phyloP scores from a whole-genome alignment of 2,329 filamentous ascomycete genomes.

The Chrysoporthe austroafricana region DNA sequence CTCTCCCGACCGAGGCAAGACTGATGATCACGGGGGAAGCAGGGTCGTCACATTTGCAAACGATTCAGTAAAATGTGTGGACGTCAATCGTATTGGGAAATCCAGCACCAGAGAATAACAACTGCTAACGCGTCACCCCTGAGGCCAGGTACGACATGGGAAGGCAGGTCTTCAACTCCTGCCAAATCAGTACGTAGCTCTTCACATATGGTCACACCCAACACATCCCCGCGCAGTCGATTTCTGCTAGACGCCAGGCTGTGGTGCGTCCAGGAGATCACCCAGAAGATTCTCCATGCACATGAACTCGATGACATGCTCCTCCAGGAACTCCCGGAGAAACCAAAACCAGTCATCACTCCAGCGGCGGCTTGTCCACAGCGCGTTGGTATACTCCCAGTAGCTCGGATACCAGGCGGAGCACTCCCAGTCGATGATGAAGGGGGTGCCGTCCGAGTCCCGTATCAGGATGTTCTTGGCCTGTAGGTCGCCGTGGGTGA shows the following conservation, averaged over 20 bases:
- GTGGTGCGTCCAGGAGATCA: constrained; percentile 8
- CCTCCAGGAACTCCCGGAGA: background rate
- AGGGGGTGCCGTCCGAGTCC: constrained; percentile 43
- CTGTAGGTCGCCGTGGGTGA: constrained; percentile 56
- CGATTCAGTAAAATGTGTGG: background rate
- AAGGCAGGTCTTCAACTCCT: no score
- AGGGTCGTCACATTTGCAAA: background rate
- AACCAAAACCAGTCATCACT: constrained; percentile 9
- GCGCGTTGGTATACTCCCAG: constrained; percentile 39
- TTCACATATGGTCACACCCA: background rate
- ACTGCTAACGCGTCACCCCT: background rate
- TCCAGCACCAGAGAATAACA: background rate
- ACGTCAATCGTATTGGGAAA: background rate
- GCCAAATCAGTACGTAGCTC: no score
- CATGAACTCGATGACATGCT: constrained; percentile 10
- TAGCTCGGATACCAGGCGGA: constrained; percentile 51
- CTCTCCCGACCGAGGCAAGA: no score
- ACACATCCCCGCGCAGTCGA: background rate
- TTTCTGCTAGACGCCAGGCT: background rate
- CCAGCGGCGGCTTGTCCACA: constrained; percentile 16
- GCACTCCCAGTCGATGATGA: constrained; percentile 52
- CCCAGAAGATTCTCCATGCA: constrained; percentile 6
- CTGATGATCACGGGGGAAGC: no score
- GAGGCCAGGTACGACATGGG: background rate
- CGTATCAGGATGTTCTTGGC: constrained; percentile 49